phyloP scores from a whole-genome alignment of 495 filamentous ascomycete species.

The Trichocladium antarcticum region DNA sequence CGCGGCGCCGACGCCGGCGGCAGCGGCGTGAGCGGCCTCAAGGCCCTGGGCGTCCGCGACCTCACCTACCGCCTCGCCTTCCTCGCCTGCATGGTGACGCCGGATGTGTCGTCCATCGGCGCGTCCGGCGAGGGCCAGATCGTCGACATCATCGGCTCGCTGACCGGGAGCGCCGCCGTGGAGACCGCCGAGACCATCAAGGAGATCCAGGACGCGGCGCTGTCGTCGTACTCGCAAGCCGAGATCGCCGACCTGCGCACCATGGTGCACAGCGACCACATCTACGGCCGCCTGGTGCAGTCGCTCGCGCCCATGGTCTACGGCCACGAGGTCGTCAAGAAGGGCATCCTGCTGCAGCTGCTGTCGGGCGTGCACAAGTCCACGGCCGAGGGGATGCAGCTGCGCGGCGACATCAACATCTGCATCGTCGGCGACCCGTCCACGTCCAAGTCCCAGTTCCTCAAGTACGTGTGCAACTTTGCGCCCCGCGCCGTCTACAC shows the following conservation, averaged over 20 bases:
- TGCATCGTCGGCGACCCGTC: slow-evolving; percentile 97
- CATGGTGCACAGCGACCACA: slow-evolving; percentile 92
- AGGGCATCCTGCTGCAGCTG: slow-evolving; percentile 84
- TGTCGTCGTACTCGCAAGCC: slow-evolving; percentile 65
- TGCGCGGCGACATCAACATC: slow-evolving; percentile 96
- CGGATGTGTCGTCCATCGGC: slow-evolving; percentile 68
- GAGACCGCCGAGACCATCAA: slow-evolving; percentile 61
- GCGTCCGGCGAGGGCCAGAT: slow-evolving; percentile 34
- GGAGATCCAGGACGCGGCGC: slow-evolving; percentile 75
- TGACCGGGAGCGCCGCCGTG: slow-evolving; percentile 55
- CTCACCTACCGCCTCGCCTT: slow-evolving; percentile 96
- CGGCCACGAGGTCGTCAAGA: slow-evolving; percentile 95
- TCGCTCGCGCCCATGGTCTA: slow-evolving; percentile 97
- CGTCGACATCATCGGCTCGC: slow-evolving; percentile 64
- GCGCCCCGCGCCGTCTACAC: slow-evolving; percentile 95
- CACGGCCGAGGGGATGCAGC: slow-evolving; percentile 80
- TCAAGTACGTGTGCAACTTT: slow-evolving; percentile 95
- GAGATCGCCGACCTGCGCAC: slow-evolving; percentile 86
- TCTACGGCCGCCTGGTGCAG: slow-evolving; percentile 86
- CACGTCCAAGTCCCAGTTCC: slow-evolving; percentile 96
- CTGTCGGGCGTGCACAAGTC: slow-evolving; percentile 88
- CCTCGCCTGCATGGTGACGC: slow-evolving; percentile 91
- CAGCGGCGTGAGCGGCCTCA: slow-evolving; percentile 73
- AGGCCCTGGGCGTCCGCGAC: slow-evolving; percentile 86
- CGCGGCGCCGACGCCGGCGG: slow-evolving; percentile 72